Conservation (phyloP, 257 asterid species). For the Scutellaria baicalensis region DNA sequence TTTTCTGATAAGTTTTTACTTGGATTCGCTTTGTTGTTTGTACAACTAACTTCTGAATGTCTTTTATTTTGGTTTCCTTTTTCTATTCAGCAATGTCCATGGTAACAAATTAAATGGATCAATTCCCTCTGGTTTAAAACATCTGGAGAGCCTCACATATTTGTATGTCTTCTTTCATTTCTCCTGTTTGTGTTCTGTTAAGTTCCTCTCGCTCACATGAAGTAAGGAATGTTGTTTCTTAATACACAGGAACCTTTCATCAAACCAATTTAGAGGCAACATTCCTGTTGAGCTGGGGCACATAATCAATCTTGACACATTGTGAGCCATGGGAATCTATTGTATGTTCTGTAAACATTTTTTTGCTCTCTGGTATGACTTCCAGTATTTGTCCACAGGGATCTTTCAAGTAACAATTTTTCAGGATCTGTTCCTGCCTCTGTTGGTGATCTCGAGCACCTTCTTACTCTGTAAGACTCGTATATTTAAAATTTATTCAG, state of each 20-base stretch:
- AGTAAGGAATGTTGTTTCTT: background rate
- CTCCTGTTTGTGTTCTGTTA: background rate
- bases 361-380: constrained; percentile 25
- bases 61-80: background rate
- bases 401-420: constrained; percentile 76
- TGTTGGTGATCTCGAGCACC: constrained; percentile 93
- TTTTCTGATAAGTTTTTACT: background rate
- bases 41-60: background rate
- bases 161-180: constrained; percentile 40
- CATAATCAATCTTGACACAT: constrained; percentile 80
- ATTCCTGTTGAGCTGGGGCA: constrained; percentile 79
- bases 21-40: background rate
- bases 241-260: constrained; percentile 68
- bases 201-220: background rate
- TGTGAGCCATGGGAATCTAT: constrained; percentile 42
- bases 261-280: constrained; percentile 66
- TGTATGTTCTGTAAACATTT: background rate
- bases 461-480: constrained; percentile 68
- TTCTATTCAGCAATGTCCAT: constrained; percentile 65
- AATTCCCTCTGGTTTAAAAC: constrained; percentile 75
- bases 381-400: constrained; percentile 34
- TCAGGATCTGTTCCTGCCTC: constrained; percentile 81
- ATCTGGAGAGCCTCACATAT: constrained; percentile 87
- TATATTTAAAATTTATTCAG: background rate
- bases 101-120: constrained; percentile 79